Conservation (phyloP, 148 eudicot species). For the Rhododendron molle region DNA sequence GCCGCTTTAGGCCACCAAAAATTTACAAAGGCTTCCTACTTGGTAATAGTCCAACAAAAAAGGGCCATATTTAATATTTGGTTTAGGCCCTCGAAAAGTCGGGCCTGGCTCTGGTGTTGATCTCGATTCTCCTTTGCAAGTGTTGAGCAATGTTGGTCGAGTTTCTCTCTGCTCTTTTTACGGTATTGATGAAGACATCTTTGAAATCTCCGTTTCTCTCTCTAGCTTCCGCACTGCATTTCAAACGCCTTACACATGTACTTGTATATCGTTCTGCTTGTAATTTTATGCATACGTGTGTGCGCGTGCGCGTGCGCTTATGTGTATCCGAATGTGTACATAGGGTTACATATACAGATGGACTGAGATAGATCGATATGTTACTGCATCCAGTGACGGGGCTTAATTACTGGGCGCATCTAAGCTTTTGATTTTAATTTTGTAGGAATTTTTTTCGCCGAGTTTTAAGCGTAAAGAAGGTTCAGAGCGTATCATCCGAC, state of each 20-base stretch:
- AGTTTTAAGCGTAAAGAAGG: slow-evolving; percentile 16
- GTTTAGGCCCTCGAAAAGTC: not conserved
- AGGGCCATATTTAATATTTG: not conserved
- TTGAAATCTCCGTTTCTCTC: not conserved
- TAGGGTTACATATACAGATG: not conserved
- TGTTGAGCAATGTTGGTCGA: not conserved
- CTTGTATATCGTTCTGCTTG: not conserved
- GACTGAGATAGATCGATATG: not conserved
- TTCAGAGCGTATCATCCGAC: slow-evolving; percentile 7
- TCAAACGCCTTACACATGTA: not conserved
- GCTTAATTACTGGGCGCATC: not conserved
- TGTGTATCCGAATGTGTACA: not conserved
- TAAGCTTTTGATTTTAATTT: slow-evolving; percentile 4
- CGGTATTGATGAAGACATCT: not conserved
- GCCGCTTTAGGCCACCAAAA: not conserved
- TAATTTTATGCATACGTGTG: not conserved
- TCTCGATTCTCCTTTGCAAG: not conserved
- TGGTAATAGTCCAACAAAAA: not conserved
- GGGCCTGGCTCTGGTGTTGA: not conserved
- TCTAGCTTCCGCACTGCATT: not conserved
- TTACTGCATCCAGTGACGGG: not conserved
- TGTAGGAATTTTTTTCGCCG: slow-evolving; percentile 13
- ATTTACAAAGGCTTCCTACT: not conserved
- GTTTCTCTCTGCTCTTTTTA: not conserved
- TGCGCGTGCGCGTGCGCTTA: too few species aligned